Conservation (phyloP, 495 filamentous ascomycete species). For the Hyaloscypha variabilis region DNA sequence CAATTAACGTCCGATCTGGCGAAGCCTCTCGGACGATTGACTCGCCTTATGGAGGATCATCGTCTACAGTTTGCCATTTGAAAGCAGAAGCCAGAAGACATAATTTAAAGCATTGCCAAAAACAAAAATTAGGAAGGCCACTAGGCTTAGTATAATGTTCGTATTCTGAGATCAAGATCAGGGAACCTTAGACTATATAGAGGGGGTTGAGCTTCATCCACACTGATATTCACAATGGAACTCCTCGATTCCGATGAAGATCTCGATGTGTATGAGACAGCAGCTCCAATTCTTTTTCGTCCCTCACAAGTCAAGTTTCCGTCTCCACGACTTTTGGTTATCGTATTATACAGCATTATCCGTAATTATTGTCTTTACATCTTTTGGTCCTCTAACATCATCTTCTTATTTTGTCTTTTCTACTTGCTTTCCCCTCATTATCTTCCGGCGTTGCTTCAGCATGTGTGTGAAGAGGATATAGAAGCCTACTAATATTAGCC, state of each 20-base stretch:
- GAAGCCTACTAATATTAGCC: constrained; percentile 57
- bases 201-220: too few species aligned
- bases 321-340: not conserved
- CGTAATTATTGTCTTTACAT: not conserved
- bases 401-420: constrained; percentile 30
- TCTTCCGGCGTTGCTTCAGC: constrained; percentile 84
- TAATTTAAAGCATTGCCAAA: not conserved
- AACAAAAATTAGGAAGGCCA: not conserved
- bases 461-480: constrained; percentile 93
- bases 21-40: too few species aligned
- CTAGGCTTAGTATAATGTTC: too few species aligned
- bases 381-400: not conserved
- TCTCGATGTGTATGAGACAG: too few species aligned
- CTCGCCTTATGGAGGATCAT: too few species aligned
- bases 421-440: constrained; percentile 57
- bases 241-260: too few species aligned
- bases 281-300: not conserved
- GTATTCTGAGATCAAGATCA: too few species aligned
- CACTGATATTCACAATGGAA: too few species aligned
- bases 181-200: too few species aligned
- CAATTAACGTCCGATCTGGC: too few species aligned
- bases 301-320: not conserved
- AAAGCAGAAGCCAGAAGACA: too few species aligned
- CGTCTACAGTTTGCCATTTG: too few species aligned
- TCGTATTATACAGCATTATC: not conserved